Evolutionary conservation across 768 basidiomycete genomes (phyloP).

Genomic region (Terana coerulea): DNA sequence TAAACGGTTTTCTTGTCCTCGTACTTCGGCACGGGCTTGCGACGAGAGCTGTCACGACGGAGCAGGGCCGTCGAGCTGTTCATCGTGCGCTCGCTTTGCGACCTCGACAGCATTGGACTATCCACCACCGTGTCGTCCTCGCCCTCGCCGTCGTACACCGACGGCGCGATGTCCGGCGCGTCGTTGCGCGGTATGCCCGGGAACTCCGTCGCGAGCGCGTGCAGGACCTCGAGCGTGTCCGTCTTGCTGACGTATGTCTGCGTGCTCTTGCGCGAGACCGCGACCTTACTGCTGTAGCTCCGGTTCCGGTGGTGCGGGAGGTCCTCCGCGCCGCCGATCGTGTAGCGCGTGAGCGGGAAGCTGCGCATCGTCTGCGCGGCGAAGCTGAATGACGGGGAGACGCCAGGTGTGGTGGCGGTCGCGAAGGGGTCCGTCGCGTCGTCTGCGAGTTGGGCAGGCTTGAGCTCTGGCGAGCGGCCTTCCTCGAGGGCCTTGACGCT

Average conservation of each 20-base stretch:
- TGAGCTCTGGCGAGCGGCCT: conserved; percentile 3
- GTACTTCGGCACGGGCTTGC: conserved; percentile 17
- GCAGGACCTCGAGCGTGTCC: conserved; percentile 43
- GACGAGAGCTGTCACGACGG: conserved; percentile 13
- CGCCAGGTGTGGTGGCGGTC: neutral
- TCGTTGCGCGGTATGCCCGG: conserved; percentile 31
- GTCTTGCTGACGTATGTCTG: conserved; percentile 28
- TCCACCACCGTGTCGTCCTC: neutral
- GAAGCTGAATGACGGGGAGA: neutral
- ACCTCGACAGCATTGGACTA: conserved; percentile 2
- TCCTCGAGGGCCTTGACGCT: neutral
- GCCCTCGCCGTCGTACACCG: conserved; percentile 5
- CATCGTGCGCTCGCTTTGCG: conserved; percentile 4
- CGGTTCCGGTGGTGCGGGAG: neutral
- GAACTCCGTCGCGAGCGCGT: conserved; percentile 51
- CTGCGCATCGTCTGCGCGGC: too few species aligned
- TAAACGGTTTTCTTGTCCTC: neutral
- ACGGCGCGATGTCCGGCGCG: conserved; percentile 13
- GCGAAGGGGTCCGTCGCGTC: neutral
- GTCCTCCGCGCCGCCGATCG: neutral
- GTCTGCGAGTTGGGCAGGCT: neutral
- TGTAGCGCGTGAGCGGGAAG: neutral
- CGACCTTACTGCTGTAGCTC: neutral
- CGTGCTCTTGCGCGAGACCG: conserved; percentile 18
- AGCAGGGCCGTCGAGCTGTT: conserved; percentile 6